A percentile compares a stretch with the other conserved stretches of the same genome.
Evolutionary conservation across 176 grass and related monocot species (phyloP).

Genomic region (Poa annua): DNA sequence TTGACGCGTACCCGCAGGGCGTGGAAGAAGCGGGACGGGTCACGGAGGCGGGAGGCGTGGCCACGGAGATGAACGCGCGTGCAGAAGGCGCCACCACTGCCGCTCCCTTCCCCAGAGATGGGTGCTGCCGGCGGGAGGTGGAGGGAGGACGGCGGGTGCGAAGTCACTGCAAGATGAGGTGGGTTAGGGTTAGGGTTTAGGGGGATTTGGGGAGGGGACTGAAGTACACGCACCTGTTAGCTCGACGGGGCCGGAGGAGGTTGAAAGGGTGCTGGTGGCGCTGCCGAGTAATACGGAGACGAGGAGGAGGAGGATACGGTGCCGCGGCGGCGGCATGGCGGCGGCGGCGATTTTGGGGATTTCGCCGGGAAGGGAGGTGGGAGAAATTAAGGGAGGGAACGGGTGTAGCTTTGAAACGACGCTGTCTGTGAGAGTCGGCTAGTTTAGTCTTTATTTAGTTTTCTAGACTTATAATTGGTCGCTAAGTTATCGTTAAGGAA

Average conservation of each 20-base stretch:
- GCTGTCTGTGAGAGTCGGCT: background rate
- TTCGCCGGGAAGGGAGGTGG: constrained; percentile 14
- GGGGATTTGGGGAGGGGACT: background rate
- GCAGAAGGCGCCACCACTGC: constrained; percentile 40
- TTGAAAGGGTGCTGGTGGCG: constrained; percentile 26
- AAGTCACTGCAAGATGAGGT: constrained; percentile 20
- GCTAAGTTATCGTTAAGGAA: no score
- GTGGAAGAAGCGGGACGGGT: constrained; percentile 73
- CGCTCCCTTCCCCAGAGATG: constrained; percentile 22
- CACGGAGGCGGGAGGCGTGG: constrained; percentile 64
- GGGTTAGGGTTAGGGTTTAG: constrained; percentile 47
- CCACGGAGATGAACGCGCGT: constrained; percentile 65
- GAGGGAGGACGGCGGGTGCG: constrained; percentile 30
- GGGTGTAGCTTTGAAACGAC: constrained; percentile 48
- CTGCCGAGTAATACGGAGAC: constrained; percentile 31
- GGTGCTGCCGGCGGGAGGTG: constrained; percentile 42
- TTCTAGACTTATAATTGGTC: no score
- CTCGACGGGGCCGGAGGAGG: constrained; percentile 40
- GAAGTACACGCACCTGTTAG: constrained; percentile 56
- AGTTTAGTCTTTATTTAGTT: background rate
- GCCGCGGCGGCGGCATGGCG: constrained; percentile 36
- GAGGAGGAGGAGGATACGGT: background rate
- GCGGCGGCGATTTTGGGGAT: constrained; percentile 34
- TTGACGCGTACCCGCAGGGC: constrained; percentile 58
- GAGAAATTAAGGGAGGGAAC: constrained; percentile 17